These are phyloP conservation scores for Holtermanniella nyarrowii DNA, from an alignment of 768 basidiomycete species.

Conservation along the genomic window DNA sequence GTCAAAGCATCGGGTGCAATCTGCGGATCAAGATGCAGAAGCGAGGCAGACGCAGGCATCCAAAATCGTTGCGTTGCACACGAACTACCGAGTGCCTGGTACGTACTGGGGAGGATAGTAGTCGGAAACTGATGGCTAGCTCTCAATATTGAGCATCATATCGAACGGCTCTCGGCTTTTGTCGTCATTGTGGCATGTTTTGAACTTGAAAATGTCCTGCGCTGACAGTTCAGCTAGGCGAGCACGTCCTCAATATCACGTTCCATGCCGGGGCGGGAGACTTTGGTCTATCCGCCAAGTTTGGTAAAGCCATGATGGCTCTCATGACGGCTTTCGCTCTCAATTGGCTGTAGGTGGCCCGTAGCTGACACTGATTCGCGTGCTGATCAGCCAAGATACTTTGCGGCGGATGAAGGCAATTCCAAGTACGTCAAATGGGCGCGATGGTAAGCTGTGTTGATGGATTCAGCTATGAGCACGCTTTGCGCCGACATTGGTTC, in stretches of 20 bases:
- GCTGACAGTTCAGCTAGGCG: conserved; percentile 8
- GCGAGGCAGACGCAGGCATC: conserved; percentile 2
- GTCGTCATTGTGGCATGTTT: conserved; percentile 34
- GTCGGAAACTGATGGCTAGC: conserved; percentile 19
- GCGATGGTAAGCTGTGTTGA: not conserved
- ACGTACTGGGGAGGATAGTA: not conserved
- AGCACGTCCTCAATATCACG: conserved; percentile 17
- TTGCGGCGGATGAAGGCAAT: conserved; percentile 11
- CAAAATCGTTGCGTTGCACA: conserved; percentile 6
- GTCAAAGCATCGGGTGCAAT: too few relatives aligned
- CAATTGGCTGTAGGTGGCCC: conserved; percentile 12
- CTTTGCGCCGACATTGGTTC: conserved; percentile 17
- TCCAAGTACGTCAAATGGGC: conserved; percentile 3
- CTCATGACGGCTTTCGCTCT: conserved; percentile 19
- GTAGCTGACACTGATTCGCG: not conserved
- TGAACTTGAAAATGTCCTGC: not conserved
- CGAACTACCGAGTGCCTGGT: conserved; percentile 13
- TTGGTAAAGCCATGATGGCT: conserved; percentile 9
- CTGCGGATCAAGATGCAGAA: too few relatives aligned
- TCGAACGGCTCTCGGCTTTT: conserved; percentile 39
- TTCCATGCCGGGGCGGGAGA: conserved; percentile 8
- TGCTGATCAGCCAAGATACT: conserved; percentile 5
- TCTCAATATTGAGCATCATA: conserved; percentile 41
- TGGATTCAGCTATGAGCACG: conserved; percentile 20
- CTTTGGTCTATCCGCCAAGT: conserved; percentile 11